phyloP scores from a whole-genome alignment of 2,329 filamentous ascomycete species.

The Coniella lustricola region DNA sequence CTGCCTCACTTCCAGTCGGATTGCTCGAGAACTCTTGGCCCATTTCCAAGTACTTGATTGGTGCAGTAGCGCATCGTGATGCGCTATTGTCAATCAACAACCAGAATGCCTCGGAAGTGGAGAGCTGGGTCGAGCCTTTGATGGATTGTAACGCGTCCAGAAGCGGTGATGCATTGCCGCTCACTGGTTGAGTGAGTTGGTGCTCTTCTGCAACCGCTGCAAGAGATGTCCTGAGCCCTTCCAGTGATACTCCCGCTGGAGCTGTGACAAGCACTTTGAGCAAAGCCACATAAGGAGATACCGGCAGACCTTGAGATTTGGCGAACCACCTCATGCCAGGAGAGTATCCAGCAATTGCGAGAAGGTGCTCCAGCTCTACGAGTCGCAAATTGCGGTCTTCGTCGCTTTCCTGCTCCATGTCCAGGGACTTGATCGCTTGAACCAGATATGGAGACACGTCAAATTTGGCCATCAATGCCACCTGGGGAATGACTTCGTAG shows the following conservation, averaged over 20 bases:
- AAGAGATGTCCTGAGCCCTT: constrained; percentile 49
- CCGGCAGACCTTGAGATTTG: constrained; percentile 55
- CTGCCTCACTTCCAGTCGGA: constrained; percentile 24
- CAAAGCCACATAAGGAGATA: constrained; percentile 67
- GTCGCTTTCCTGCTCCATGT: constrained; percentile 33
- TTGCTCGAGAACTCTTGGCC: constrained; percentile 45
- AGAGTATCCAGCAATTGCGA: constrained; percentile 73
- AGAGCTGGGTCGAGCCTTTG: constrained; percentile 23
- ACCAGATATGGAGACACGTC: constrained; percentile 76
- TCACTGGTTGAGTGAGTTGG: constrained; percentile 46
- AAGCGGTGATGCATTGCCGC: constrained; percentile 36
- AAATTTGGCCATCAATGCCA: constrained; percentile 77
- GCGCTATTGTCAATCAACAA: constrained; percentile 78
- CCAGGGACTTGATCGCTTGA: constrained; percentile 56
- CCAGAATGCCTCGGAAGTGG: constrained; percentile 38
- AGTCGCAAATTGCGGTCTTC: constrained; percentile 49
- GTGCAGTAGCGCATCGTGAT: constrained; percentile 64
- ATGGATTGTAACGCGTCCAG: constrained; percentile 29
- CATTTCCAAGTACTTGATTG: constrained; percentile 76
- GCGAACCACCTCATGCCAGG: constrained; percentile 88
- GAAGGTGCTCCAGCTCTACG: constrained; percentile 73
- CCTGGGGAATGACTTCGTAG: constrained; percentile 72
- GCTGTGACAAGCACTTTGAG: constrained; percentile 51
- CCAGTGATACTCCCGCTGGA: constrained; percentile 38
- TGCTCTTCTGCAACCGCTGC: constrained; percentile 56